Percentiles rank a stretch among this genome's conserved stretches.
Conservation (phyloP, 225 moss, liverwort and hornwort species). For the Straminergon stramineum region DNA sequence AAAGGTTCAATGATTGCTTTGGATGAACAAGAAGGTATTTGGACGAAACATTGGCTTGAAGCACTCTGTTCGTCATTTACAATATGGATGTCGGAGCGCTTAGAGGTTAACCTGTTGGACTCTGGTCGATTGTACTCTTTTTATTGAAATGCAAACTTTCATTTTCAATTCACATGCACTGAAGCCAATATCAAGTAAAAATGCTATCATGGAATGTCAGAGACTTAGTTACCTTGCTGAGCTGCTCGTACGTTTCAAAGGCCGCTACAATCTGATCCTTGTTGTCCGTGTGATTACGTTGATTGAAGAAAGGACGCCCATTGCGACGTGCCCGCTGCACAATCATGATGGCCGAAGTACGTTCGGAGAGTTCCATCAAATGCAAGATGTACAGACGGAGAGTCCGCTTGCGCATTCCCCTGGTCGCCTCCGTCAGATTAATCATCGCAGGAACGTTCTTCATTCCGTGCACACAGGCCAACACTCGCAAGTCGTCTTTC, state of each 20-base stretch:
- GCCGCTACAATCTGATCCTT: constrained; percentile 45
- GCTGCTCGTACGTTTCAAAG: constrained; percentile 53
- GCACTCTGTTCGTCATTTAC: neutral
- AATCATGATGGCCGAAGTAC: constrained; percentile 47
- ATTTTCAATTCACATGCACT: neutral
- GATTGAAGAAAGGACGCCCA: constrained; percentile 54
- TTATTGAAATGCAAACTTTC: neutral
- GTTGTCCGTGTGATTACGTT: constrained; percentile 2
- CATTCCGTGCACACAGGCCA: constrained; percentile 79
- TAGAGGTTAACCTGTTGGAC: neutral
- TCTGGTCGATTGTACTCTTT: neutral
- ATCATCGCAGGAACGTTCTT: constrained; percentile 73
- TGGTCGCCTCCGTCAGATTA: constrained; percentile 66
- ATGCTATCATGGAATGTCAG: neutral
- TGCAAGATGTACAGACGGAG: constrained; percentile 80
- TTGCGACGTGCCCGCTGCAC: constrained; percentile 53
- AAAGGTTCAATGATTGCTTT: neutral
- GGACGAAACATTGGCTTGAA: neutral
- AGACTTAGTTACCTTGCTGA: constrained; percentile 38
- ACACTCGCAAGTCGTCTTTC: constrained; percentile 63
- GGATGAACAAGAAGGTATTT: neutral
- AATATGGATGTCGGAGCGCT: neutral
- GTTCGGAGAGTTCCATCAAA: constrained; percentile 77
- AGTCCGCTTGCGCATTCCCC: constrained; percentile 54
- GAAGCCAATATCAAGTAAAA: neutral